Conservation (phyloP, 2,329 filamentous ascomycete species). For the Cladosporium halotolerans region DNA sequence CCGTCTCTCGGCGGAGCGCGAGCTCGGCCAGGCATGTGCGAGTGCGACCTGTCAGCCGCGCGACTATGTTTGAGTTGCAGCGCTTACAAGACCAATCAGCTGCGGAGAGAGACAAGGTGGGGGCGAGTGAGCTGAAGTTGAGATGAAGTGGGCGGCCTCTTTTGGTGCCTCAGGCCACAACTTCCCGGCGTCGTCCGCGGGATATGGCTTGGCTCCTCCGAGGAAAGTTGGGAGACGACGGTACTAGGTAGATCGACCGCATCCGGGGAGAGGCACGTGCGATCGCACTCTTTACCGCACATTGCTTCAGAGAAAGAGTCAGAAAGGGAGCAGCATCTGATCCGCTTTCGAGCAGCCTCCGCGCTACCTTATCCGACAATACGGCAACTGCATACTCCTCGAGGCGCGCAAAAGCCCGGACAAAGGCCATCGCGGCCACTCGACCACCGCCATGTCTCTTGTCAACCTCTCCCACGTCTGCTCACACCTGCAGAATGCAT, state of each 20-base stretch:
- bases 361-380: not conserved
- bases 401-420: not conserved
- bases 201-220: constrained; percentile 1
- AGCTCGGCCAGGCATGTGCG: not conserved
- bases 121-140: too few species aligned
- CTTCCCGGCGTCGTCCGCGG: too few species aligned
- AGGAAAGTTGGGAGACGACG: constrained; percentile 5
- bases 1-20: too few species aligned
- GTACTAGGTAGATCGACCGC: too few species aligned
- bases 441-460: constrained; percentile 56
- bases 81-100: constrained; percentile 11
- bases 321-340: not conserved
- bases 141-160: too few species aligned
- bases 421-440: constrained; percentile 12
- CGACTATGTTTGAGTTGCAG: constrained; percentile 6
- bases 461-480: constrained; percentile 71
- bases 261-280: not conserved
- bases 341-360: not conserved
- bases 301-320: not conserved
- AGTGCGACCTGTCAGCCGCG: constrained; percentile 5
- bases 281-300: not conserved
- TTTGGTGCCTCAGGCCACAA: too few species aligned
- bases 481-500: constrained; percentile 87
- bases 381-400: not conserved
- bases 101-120: too few species aligned